Base-by-base conservation (phyloP, 208 protist species). In the Tetramitus jugosus region DNA sequence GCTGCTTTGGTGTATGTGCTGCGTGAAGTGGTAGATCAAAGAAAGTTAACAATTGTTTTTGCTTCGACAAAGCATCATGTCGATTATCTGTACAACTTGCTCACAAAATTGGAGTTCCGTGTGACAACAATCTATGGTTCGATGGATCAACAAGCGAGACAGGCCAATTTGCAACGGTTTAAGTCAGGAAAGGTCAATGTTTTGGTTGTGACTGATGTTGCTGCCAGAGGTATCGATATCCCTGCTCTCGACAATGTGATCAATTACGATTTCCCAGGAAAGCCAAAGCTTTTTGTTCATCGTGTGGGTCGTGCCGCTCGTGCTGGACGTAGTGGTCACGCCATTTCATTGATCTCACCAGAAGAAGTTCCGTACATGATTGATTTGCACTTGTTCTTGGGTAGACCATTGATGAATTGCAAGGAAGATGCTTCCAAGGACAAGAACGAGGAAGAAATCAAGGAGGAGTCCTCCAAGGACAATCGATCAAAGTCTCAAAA, bases 121-220 rank as follows among this genome's bases (percentile, higher is more conserved):
- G 74, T 76, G 0, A 89, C 91, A 45, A 87, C 82, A 0, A 88
- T 98, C 40, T 97, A 98, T 83, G 97, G 98, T 31, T 88, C 94
- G 29, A 97, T 99, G 91, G 97, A 99, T 81, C 91, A 94, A 82
- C 90, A 94, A 84, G 92, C 95, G 31, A 91, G 97, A 56, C 96
- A 93, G 33, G 92, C 96, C 31, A 94, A 96, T 49, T 83, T 99
- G 31, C 90, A 81, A 33, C 89, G 88, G 69, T 99, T 99, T 81
- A 78, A 91, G 43, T 86, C 88, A 74, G 85, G 87, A 0, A 72
- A 93, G 72, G 91, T 91, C 26, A 85, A 83, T 67, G 82, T 99
- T 26, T 92, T 99, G 82, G 69, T 99, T 26, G 97, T 99, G 13
- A 99, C 98, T 3, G 98, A 99, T 86, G 93, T 99, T 6, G 98